Conservation (phyloP, 306 rosid genomes). For the Begonia fuchsioides region DNA sequence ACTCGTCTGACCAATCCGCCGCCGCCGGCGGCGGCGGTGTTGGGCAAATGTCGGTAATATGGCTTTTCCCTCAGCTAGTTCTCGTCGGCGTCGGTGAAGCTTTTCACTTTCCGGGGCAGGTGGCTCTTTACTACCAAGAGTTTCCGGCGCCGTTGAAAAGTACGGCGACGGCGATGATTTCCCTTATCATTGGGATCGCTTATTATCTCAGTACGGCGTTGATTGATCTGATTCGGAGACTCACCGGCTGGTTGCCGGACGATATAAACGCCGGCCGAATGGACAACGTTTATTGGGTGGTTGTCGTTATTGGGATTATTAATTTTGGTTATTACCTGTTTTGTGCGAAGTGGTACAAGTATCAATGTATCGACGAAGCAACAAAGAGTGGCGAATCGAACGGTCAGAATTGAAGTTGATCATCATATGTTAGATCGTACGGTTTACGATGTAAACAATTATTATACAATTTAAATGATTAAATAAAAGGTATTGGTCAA, state of each 20-base stretch:
- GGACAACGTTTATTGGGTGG: slow-evolving; percentile 4
- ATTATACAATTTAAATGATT: no score
- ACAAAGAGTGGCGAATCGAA: no score
- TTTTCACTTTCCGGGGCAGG: slow-evolving; percentile 57
- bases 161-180: slow-evolving; percentile 49
- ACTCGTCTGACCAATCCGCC: no score
- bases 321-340: no score
- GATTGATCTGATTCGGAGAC: no score
- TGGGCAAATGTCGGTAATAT: slow-evolving; percentile 18
- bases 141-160: slow-evolving; percentile 32
- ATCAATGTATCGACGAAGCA: no score
- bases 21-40: neutral
- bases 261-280: slow-evolving; percentile 13
- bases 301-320: slow-evolving; percentile 12
- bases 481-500: no score
- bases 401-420: no score
- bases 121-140: slow-evolving; percentile 48
- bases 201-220: slow-evolving; percentile 11
- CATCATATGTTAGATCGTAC: no score
- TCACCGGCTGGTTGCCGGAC: slow-evolving; percentile 2
- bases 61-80: slow-evolving; percentile 49
- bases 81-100: slow-evolving; percentile 54
- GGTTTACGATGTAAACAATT: no score
- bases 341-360: no score
- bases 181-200: neutral